Conservation (phyloP, 2,329 filamentous ascomycete species). For the Colletotrichum sp. region DNA sequence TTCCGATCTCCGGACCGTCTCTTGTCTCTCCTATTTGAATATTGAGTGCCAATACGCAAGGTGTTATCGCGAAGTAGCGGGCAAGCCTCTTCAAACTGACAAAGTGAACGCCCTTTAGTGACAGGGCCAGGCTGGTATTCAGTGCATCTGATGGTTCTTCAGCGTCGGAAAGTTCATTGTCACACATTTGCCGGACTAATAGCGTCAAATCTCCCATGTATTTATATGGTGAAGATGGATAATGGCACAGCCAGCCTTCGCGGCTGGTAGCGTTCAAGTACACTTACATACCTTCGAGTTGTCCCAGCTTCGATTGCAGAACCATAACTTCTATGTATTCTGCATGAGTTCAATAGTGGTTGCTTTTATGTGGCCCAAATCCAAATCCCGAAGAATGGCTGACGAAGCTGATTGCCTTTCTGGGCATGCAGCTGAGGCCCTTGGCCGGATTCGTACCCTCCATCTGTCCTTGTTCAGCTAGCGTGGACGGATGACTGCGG, state of each 20-base stretch:
- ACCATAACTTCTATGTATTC: rapidly evolving
- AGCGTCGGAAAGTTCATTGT: rapidly evolving
- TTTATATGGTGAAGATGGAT: background rate
- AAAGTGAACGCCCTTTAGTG: background rate
- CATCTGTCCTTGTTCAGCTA: background rate
- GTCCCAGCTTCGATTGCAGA: rapidly evolving
- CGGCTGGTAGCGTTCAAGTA: background rate
- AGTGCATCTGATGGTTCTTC: rapidly evolving
- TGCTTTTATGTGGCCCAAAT: background rate
- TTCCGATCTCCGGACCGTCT: background rate
- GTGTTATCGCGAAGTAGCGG: background rate
- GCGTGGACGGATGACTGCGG: background rate
- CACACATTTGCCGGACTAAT: background rate
- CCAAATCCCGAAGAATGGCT: background rate
- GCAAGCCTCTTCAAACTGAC: background rate
- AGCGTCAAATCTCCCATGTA: background rate
- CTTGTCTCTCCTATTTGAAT: background rate
- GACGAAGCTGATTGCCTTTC: background rate
- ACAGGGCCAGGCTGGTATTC: rapidly evolving
- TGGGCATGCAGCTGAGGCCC: background rate
- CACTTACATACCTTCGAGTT: background rate
- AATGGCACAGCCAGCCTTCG: background rate
- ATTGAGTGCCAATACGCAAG: background rate
- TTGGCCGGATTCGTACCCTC: background rate
- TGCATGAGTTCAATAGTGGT: rapidly evolving